Base-by-base conservation (phyloP, 257 asterid genomes). In the Solanum pennellii region DNA sequence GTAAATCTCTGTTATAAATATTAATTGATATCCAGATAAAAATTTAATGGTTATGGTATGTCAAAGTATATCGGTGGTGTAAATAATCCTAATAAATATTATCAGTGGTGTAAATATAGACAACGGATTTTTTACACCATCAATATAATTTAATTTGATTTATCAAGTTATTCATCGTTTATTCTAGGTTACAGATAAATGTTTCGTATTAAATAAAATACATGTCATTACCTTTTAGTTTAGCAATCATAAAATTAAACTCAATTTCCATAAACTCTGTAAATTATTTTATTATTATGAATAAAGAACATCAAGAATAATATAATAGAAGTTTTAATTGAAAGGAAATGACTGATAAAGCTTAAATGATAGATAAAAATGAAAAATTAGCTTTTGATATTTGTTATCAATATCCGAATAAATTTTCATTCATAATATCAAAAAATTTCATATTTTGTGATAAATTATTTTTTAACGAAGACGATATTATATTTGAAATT, bases 391-490 rank as follows among this genome's bases (percentile, higher is more conserved):
- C 0, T 0, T 4, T 5, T 18, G 1, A 25, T 65, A 23, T 65
- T 65, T 6, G 2, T 31, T 69, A 31, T 2, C 1, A 5, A 8
- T 3, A 27, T 15, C 0, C 2, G 0, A 69, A 2, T 69, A 69
- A 31, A 15, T 31, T 13, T 1, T 6, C 12, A 68, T 27, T 71
- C n/a, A 4, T 35, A 0, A 13, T 27, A 15, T 47, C 2, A 1
- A 1, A 0, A 39, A 75, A 3, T 21, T 8, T 1, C 12, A 33
- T 35, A 72, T 72, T 72, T 35, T 18, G 2, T 9, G 0, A 2
- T 72, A 18, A 35, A 5, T 0, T 20, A 5, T 0, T 72, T 0
- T 3, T 0, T 5, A 33, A 72, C 0, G 18, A 72, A 33, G 1
- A 35, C 3, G 12, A 72, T 33, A 18, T 35, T 18, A 72, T 35